Evolutionary conservation across 495 filamentous ascomycete genomes (phyloP).

Genomic region (Penicillium soppii): DNA sequence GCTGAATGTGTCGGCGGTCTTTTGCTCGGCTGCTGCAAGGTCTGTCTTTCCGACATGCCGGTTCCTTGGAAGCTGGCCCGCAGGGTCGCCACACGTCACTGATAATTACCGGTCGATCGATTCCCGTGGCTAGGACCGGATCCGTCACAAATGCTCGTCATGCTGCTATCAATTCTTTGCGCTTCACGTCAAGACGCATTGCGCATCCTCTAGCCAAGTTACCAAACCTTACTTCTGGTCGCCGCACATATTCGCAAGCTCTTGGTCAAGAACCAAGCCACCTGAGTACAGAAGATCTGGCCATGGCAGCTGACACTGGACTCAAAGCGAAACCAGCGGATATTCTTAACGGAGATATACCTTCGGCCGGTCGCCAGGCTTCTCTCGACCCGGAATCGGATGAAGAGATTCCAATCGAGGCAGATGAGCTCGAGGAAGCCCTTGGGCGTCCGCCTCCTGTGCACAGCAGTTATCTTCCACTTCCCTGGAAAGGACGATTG

Average conservation of each 20-base stretch:
- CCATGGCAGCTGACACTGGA: slow-evolving; percentile 7
- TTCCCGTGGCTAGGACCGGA: slow-evolving; percentile 26
- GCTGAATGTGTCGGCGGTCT: slow-evolving; percentile 39
- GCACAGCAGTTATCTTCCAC: slow-evolving; percentile 80
- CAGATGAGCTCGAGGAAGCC: slow-evolving; percentile 47
- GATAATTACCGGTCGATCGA: slow-evolving; percentile 27
- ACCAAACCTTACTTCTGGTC: background rate
- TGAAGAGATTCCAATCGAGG: slow-evolving; percentile 40
- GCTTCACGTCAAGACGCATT: background rate
- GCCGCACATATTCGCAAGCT: slow-evolving; percentile 7
- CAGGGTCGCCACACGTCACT: slow-evolving; percentile 32
- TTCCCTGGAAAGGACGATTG: slow-evolving; percentile 90
- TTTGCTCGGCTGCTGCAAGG: slow-evolving; percentile 26
- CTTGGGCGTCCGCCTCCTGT: slow-evolving; percentile 70
- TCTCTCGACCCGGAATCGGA: slow-evolving; percentile 49
- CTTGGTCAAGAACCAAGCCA: background rate
- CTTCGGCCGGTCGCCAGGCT: slow-evolving; percentile 12
- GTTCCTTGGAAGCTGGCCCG: slow-evolving; percentile 24
- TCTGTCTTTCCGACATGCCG: slow-evolving; percentile 33
- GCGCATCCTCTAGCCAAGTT: background rate
- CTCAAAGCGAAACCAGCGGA: slow-evolving; percentile 17
- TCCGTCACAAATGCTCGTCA: slow-evolving; percentile 22
- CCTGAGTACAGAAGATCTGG: slow-evolving; percentile 1
- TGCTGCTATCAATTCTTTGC: slow-evolving; percentile 4
- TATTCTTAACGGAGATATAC: slow-evolving; percentile 19